Evolutionary conservation across 495 filamentous ascomycete genomes (phyloP), one percentile per base, ranked within the genome.

Genomic region (Cairneyella variabilis): DNA sequence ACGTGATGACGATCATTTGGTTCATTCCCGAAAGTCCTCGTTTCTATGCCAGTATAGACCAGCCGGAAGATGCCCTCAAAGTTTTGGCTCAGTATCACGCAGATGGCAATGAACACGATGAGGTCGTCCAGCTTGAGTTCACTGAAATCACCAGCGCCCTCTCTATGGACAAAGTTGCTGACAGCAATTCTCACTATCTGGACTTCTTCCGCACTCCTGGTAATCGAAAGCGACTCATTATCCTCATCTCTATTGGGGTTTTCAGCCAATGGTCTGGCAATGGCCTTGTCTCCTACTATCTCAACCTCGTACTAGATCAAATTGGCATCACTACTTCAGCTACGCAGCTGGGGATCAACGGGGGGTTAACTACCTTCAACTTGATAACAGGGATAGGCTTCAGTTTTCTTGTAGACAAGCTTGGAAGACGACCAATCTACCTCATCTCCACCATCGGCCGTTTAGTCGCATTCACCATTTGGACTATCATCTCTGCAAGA

Each of bases 251-350:
- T 1, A 62, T 77, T 2, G 75, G 73, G 12, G 58, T 77, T 50
- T 76, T 79, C 54, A 71, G 66, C 28, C 74, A 79, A 59, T 79
- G 75, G 50, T 74, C 69, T 22, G 75, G 75, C 43, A 77, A 77
- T 34, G 76, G 74, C 3, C 59, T 77, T 49, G 70, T 83, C 38
- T 79, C 71, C 34, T 80, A 81, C 58, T 80, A 79, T 57, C 74
- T 75, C 57, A 70, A 74, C 17, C 64, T 66, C 0, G 73, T 81
- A 63, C 55, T 79, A 26, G 62, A 79, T 18, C 71, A 67, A 12
- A 68, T 76, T 37, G 77, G 76, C 16, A 71, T 80, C 39, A 72
- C 60, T 20, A 38, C 26, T 18, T 17, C 43, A 0, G 28, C 53
- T 8, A 49, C 21, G 2, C 50, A 58, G 23, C 27, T 43, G 21